These are phyloP conservation scores for Ophiostoma quercus DNA, from an alignment of 2,329 filamentous ascomycete genomes.

Conservation along the genomic window DNA sequence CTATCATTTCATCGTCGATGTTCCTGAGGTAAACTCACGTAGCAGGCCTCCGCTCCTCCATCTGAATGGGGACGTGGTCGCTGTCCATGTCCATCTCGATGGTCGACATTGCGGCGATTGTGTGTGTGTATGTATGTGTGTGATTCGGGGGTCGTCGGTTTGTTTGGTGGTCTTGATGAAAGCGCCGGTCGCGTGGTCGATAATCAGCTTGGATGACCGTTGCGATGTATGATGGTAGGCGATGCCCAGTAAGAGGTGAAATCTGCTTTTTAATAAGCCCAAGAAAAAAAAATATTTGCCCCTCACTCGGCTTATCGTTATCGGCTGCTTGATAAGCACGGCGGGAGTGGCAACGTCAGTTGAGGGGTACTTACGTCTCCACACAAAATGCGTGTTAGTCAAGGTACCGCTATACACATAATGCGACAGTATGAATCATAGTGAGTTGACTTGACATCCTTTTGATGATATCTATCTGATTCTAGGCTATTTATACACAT, in stretches of 20 bases:
- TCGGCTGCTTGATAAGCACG: constrained; percentile 11
- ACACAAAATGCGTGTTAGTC: background rate
- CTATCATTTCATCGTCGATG: background rate
- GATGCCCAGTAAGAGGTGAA: background rate
- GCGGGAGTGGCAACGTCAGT: background rate
- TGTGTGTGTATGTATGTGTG: background rate
- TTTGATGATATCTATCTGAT: background rate
- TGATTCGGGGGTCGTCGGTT: background rate
- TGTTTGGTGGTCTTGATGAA: background rate
- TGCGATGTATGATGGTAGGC: background rate
- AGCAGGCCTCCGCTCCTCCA: constrained; percentile 32
- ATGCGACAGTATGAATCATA: background rate
- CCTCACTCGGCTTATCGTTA: constrained; percentile 17
- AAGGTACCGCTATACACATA: background rate
- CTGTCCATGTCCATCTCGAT: constrained; percentile 35
- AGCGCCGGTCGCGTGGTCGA: background rate
- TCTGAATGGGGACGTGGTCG: constrained; percentile 30
- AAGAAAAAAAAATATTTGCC: constrained; percentile 13
- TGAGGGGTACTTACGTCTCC: background rate
- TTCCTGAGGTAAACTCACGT: constrained; percentile 30
- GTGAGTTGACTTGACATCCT: background rate
- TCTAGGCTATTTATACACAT: background rate
- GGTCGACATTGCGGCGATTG: constrained; percentile 24
- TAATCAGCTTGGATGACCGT: background rate
- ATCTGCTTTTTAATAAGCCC: constrained; percentile 10